These are phyloP conservation scores for Aspergillus brunneoviolaceus DNA, from an alignment of 2,329 filamentous ascomycete species.

Conservation along the genomic window DNA sequence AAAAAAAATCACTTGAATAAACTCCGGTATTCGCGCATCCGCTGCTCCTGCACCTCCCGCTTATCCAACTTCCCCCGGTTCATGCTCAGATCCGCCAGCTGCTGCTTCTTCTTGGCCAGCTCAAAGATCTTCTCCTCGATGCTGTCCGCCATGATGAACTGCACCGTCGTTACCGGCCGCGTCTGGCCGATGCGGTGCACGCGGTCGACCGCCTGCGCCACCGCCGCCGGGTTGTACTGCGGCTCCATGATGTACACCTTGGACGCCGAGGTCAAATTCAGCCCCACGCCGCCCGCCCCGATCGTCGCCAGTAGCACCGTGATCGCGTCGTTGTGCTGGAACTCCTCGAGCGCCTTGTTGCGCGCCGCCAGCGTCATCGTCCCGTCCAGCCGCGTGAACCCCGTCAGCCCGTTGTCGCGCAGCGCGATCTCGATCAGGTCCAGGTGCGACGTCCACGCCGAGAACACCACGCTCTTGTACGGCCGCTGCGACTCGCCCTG, in stretches of 20 bases:
- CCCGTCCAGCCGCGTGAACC: conserved; percentile 81
- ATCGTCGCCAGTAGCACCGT: conserved; percentile 89
- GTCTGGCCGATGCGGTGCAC: conserved; percentile 90
- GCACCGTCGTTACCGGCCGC: conserved; percentile 78
- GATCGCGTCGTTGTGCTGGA: conserved; percentile 69
- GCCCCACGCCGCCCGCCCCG: conserved; percentile 83
- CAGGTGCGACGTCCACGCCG: conserved; percentile 91
- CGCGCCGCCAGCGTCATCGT: conserved; percentile 77
- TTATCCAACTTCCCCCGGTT: conserved; percentile 62
- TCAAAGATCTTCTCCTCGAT: conserved; percentile 94
- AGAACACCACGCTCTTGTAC: conserved; percentile 92
- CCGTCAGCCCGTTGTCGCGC: conserved; percentile 52
- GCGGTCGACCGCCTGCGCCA: conserved; percentile 91
- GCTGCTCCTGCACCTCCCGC: conserved; percentile 64
- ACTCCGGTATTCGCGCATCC: conserved; percentile 59
- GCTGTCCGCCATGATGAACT: conserved; percentile 85
- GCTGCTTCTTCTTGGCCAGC: conserved; percentile 88
- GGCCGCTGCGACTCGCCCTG: conserved; percentile 59
- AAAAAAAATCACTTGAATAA: conserved; percentile 50
- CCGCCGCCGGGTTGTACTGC: conserved; percentile 92
- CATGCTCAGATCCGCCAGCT: conserved; percentile 84
- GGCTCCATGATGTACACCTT: conserved; percentile 97
- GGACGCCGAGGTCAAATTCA: conserved; percentile 84
- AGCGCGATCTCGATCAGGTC: conserved; percentile 88
- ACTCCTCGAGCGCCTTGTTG: conserved; percentile 70